phyloP scores from a whole-genome alignment of 2,329 filamentous ascomycete genomes.

The Bipolaris sorokiniana region DNA sequence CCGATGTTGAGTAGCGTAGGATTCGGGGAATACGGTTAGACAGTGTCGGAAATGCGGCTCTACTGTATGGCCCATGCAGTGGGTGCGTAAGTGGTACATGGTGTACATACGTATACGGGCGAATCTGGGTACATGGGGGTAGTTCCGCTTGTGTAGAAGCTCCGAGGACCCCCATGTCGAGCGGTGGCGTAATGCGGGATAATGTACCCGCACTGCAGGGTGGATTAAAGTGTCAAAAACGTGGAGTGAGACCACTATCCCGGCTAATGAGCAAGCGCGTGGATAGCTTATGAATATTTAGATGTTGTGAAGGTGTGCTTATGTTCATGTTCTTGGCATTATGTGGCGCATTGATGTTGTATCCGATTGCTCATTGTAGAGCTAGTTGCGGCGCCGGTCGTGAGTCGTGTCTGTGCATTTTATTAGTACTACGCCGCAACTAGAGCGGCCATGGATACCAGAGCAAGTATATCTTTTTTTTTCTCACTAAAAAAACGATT shows the following conservation, averaged over 20 bases:
- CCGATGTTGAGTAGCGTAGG: slow-evolving; percentile 6
- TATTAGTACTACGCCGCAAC: slow-evolving; percentile 2
- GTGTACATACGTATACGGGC: background rate
- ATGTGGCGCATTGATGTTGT: background rate
- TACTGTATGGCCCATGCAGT: background rate
- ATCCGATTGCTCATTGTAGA: slow-evolving; percentile 5
- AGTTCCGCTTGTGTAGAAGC: slow-evolving; percentile 1
- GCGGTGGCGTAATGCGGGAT: background rate
- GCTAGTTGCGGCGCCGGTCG: slow-evolving; percentile 14
- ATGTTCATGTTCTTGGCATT: background rate
- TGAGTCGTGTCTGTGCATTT: slow-evolving; percentile 9
- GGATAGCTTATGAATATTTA: background rate
- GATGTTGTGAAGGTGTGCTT: slow-evolving; percentile 9
- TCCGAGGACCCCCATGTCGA: background rate
- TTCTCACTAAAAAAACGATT: background rate
- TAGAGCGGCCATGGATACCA: background rate
- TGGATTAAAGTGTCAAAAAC: background rate
- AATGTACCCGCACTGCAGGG: background rate
- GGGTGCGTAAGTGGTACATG: background rate
- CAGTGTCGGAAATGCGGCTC: slow-evolving; percentile 3
- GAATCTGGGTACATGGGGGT: slow-evolving; percentile 2
- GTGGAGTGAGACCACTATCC: background rate
- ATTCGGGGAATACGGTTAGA: slow-evolving; percentile 11
- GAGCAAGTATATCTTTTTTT: background rate
- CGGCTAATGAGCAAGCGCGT: background rate